Base-by-base conservation (phyloP, 192 early-diverging fungal species). In the Coemansia sp. region DNA sequence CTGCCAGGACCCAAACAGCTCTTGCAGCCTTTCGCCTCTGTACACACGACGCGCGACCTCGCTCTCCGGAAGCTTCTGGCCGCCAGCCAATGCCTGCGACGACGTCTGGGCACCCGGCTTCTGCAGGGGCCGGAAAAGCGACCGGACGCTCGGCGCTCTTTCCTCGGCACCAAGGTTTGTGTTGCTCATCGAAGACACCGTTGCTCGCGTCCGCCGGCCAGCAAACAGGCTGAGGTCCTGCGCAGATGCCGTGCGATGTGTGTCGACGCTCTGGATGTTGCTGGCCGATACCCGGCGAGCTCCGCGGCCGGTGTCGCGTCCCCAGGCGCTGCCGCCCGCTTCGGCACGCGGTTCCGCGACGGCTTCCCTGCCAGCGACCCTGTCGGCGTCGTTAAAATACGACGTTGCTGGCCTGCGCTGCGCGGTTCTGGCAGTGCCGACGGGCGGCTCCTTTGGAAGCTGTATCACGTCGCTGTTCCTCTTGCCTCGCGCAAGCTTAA, bases 1-100 rank as follows among this genome's bases (percentile, higher is more conserved):
- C 24, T 68, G 13, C 76, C 76, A 78, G 1, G 60, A 48, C 25
- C 76, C 76, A 69, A 78, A 78, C 53, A 78, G 58, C 53, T 73
- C 76, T 11, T 51, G 55, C 29, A 78, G 61, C 54, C 67, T 52
- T 61, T 72, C 67, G 55, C 76, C 76, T 13, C 67, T 58, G 39
- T 50, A 64, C 35, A 73, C 76, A 23, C 76, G 71, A 29, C 67
- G 51, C 8, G 60, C 59, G 18, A 78, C 45, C 24, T 66, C 71
- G 55, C 61, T 58, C 14, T 68, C 75, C 0, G 66, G 36, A 10
- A 61, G 13, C 16, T n/a, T 49, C 3, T 34, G 65, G 7, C 55
- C 55, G 5, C 48, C 25, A 4, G 39, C 11, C 35, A 48, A 10
- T 19, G 55, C 29, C 9, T 52, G 55, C 11, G 54, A 36, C 11